These are phyloP conservation scores for Simmondsia chinensis DNA, from an alignment of 148 eudicot species.

Conservation along the genomic window DNA sequence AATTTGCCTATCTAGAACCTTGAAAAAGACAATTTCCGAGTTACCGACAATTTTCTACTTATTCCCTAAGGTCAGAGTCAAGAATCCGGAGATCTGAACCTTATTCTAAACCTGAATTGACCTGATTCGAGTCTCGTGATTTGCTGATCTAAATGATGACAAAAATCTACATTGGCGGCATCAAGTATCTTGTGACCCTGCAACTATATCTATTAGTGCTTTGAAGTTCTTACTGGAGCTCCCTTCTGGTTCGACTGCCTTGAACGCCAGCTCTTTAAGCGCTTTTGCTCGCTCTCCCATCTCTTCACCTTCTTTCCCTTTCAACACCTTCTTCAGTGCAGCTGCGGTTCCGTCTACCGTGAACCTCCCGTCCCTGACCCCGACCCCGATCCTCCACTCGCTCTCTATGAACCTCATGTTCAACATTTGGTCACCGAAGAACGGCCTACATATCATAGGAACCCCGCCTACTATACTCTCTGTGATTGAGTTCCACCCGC, in stretches of 20 bases:
- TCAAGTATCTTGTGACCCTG: background rate
- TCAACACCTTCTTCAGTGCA: slow-evolving; percentile 24
- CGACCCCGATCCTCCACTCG: slow-evolving; percentile 34
- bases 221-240: slow-evolving; percentile 26
- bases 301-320: slow-evolving; percentile 18
- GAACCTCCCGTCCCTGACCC: slow-evolving; percentile 34
- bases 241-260: slow-evolving; percentile 25
- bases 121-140: too few relatives aligned
- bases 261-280: slow-evolving; percentile 24
- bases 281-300: slow-evolving; percentile 16
- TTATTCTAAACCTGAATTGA: too few relatives aligned
- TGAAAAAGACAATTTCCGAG: too few relatives aligned
- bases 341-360: slow-evolving; percentile 14
- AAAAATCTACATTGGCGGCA: too few relatives aligned
- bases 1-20: too few relatives aligned
- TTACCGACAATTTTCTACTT: too few relatives aligned
- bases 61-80: too few relatives aligned
- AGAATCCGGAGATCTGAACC: too few relatives aligned
- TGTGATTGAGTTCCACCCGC: slow-evolving; percentile 73
- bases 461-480: slow-evolving; percentile 56
- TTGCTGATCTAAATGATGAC: too few relatives aligned
- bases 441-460: slow-evolving; percentile 63
- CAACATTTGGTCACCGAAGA: slow-evolving; percentile 51
- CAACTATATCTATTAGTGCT: slow-evolving; percentile 10
- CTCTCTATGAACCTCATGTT: slow-evolving; percentile 38